Conservation (phyloP, 2,329 filamentous ascomycete genomes). For the Diaporthe sp. region DNA sequence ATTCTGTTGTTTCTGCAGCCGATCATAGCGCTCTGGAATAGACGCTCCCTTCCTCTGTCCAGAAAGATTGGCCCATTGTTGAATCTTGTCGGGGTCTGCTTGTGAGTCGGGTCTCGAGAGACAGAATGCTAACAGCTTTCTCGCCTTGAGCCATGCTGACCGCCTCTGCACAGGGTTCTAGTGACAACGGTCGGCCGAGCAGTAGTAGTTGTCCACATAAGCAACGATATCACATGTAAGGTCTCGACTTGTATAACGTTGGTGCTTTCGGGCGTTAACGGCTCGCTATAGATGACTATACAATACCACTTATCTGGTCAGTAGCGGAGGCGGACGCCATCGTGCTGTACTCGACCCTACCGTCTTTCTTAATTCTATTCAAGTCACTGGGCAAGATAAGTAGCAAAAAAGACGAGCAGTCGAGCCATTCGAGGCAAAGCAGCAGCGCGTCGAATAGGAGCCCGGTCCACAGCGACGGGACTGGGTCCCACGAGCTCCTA, state of each 20-base stretch:
- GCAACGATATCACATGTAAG: constrained; percentile 31
- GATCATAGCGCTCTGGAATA: not conserved
- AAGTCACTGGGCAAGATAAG: not conserved
- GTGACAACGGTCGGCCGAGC: constrained; percentile 25
- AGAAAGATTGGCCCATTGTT: not conserved
- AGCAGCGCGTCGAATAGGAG: not conserved
- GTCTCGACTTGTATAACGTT: not conserved
- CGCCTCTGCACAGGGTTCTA: not conserved
- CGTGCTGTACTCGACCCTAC: constrained; percentile 20
- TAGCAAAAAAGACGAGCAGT: not conserved
- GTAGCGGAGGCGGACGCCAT: constrained; percentile 27
- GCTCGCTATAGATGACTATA: constrained; percentile 22
- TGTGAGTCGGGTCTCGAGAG: not conserved
- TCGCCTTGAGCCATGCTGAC: not conserved
- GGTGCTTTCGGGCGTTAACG: not conserved
- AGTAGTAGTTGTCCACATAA: constrained; percentile 3
- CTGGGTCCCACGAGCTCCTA: not conserved
- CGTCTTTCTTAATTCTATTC: not conserved
- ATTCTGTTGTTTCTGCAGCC: constrained; percentile 12
- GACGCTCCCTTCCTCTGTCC: not conserved
- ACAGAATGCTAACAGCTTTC: not conserved
- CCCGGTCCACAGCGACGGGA: not conserved
- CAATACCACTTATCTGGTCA: constrained; percentile 15
- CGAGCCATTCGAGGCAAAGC: not conserved
- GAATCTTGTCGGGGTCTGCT: not conserved